Evolutionary conservation across 805 yeast species (phyloP).

Genomic region (Metschnikowia koreensis): DNA sequence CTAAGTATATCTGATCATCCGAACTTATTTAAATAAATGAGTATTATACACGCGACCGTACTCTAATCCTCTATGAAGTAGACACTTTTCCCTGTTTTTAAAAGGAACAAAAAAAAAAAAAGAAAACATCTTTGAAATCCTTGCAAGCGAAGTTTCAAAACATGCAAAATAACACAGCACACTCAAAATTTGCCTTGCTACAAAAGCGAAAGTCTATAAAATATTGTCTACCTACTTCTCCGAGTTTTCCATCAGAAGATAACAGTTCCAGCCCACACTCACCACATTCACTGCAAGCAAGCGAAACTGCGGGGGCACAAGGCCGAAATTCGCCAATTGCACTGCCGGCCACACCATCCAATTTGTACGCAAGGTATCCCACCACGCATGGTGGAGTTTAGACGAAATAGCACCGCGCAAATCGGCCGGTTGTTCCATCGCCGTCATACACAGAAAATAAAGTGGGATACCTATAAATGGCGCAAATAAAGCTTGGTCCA

Average conservation of each 20-base stretch:
- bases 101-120: too few species aligned
- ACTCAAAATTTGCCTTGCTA: not conserved
- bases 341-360: constrained; percentile 92
- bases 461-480: constrained; percentile 71
- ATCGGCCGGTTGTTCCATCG: constrained; percentile 53
- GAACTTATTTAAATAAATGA: too few species aligned
- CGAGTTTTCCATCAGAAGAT: constrained; percentile 51
- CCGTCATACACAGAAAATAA: constrained; percentile 65
- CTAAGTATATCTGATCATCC: too few species aligned
- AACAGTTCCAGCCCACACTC: constrained; percentile 83
- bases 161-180: not conserved
- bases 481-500: constrained; percentile 76
- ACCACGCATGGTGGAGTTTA: constrained; percentile 52
- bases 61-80: too few species aligned
- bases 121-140: too few species aligned
- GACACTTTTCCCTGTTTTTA: too few species aligned
- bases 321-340: constrained; percentile 72
- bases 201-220: too few species aligned
- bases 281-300: constrained; percentile 66
- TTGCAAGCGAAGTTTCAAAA: too few species aligned
- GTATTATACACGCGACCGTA: too few species aligned
- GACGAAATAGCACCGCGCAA: constrained; percentile 35
- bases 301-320: constrained; percentile 71
- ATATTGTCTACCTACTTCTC: constrained; percentile 2
- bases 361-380: constrained; percentile 68